Percentiles rank a stretch among this genome's conserved stretches.
Conservation (phyloP, 495 filamentous ascomycete species). For the Bathelium albidoporum region DNA sequence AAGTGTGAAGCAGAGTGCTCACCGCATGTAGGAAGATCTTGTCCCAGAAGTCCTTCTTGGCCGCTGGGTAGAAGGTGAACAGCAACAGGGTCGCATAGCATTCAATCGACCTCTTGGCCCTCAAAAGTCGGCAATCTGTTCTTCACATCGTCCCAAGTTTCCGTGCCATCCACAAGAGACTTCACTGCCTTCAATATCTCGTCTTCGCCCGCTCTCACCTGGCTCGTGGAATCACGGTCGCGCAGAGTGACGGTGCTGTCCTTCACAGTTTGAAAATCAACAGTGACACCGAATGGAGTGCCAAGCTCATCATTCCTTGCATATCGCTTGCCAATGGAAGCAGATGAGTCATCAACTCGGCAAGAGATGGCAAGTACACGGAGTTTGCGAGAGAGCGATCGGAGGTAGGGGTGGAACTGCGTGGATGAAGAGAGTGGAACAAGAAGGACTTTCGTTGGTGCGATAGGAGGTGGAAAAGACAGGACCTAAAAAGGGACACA, state of each 20-base stretch:
- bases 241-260: conserved; percentile 58
- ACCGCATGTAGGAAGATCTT: too few relatives aligned
- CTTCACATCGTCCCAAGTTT: conserved; percentile 54
- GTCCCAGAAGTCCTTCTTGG: too few relatives aligned
- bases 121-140: conserved; percentile 55
- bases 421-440: conserved; percentile 52
- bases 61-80: too few relatives aligned
- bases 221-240: conserved; percentile 56
- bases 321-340: conserved; percentile 56
- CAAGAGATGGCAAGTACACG: conserved; percentile 49
- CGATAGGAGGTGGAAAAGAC: conserved; percentile 54
- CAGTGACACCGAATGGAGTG: conserved; percentile 55
- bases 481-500: conserved; percentile 40
- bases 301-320: conserved; percentile 58
- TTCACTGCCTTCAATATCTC: conserved; percentile 53
- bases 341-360: conserved; percentile 55
- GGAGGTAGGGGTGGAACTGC: conserved; percentile 48
- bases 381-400: conserved; percentile 45
- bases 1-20: too few relatives aligned
- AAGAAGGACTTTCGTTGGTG: conserved; percentile 60
- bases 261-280: conserved; percentile 60
- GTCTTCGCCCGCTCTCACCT: conserved; percentile 57
- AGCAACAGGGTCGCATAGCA: too few relatives aligned
- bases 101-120: conserved; percentile 54
- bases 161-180: conserved; percentile 49